These are phyloP conservation scores for Thyridium curvatum DNA, from an alignment of 2,329 filamentous ascomycete genomes.

Conservation along the genomic window DNA sequence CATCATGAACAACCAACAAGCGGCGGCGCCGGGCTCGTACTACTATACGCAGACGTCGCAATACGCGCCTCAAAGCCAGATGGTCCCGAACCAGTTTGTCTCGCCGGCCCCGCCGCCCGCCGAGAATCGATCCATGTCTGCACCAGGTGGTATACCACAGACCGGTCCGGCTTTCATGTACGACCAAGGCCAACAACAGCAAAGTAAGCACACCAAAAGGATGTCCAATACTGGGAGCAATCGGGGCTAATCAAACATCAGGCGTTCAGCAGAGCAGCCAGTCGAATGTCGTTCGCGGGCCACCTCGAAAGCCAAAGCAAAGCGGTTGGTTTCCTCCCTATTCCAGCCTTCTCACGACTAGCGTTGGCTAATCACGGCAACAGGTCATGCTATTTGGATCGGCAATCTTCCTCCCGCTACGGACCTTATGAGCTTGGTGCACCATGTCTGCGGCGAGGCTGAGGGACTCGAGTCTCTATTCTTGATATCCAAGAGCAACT, in stretches of 20 bases:
- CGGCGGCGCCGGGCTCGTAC: conserved; percentile 25
- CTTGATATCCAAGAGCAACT: conserved; percentile 94
- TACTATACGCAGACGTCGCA: conserved; percentile 36
- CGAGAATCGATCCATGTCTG: conserved; percentile 6
- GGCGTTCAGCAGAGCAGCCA: no score
- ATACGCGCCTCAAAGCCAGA: conserved; percentile 24
- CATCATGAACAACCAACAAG: conserved; percentile 33
- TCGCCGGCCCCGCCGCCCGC: conserved; percentile 12
- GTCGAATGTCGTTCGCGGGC: conserved; percentile 40
- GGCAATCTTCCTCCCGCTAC: conserved; percentile 86
- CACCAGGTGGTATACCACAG: no score
- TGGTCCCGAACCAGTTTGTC: conserved; percentile 27
- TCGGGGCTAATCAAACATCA: no score
- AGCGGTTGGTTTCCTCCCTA: conserved; percentile 41
- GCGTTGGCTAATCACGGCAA: background rate
- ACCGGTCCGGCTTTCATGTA: no score
- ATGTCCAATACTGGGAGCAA: conserved; percentile 21
- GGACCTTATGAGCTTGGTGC: conserved; percentile 75
- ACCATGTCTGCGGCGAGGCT: conserved; percentile 80
- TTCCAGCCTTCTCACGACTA: no score
- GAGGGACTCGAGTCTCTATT: conserved; percentile 82
- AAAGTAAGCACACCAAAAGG: no score
- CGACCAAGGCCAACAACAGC: no score
- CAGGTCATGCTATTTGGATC: conserved; percentile 90
- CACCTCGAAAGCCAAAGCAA: conserved; percentile 52